Evolutionary conservation across 2,329 filamentous ascomycete species (phyloP).

Genomic region (Beauveria varroae): DNA sequence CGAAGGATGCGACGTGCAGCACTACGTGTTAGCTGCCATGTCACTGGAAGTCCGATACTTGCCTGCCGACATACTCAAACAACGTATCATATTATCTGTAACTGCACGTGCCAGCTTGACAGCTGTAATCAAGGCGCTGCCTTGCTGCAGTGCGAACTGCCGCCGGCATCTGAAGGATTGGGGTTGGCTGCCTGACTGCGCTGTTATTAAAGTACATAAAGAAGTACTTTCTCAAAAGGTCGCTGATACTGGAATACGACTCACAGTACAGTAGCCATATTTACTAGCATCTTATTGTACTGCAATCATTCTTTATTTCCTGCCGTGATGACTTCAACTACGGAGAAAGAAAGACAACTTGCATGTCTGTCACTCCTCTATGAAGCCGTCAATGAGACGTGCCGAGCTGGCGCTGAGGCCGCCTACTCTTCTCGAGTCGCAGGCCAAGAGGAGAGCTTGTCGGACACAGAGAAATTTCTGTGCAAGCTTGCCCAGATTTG

Average conservation of each 20-base stretch:
- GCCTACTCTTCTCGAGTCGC: not conserved
- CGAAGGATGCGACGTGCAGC: not conserved
- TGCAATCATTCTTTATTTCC: too few relatives aligned
- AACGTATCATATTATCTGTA: not conserved
- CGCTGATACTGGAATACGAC: too few relatives aligned
- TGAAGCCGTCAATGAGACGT: not conserved
- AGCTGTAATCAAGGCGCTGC: too few relatives aligned
- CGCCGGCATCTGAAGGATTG: too few relatives aligned
- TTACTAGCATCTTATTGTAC: too few relatives aligned
- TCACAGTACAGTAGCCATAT: not conserved
- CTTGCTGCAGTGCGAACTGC: too few relatives aligned
- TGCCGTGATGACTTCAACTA: not conserved
- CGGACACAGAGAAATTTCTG: conserved; percentile 3
- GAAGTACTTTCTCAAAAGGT: too few relatives aligned
- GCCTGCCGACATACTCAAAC: not conserved
- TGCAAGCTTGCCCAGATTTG: conserved; percentile 15
- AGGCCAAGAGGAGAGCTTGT: not conserved
- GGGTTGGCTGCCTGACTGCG: too few relatives aligned
- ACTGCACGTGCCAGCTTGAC: not conserved
- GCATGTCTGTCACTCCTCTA: not conserved
- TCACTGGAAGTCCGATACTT: not conserved
- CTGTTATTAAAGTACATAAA: too few relatives aligned
- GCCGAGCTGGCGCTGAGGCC: not conserved
- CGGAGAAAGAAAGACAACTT: not conserved
- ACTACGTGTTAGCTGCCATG: not conserved